Base-by-base conservation (phyloP, 2,329 filamentous ascomycete genomes). In the Ophiostoma perfectum region DNA sequence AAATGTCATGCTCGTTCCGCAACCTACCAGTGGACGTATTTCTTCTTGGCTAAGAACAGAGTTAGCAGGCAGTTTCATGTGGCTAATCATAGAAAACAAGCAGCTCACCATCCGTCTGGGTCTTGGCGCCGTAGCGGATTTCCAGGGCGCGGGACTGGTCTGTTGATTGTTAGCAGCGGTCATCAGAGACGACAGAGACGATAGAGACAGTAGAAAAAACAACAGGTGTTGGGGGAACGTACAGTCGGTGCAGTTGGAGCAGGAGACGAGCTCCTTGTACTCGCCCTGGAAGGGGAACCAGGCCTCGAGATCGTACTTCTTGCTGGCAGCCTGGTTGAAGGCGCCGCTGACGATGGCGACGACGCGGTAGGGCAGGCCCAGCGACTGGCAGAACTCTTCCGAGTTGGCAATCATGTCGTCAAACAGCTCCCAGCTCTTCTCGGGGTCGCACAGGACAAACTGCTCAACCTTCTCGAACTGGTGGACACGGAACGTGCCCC, bases 211-310 rank as follows among this genome's bases (percentile, higher is more conserved):
- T n/a, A n/a, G n/a, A n/a, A n/a, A n/a, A 58, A 9, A 58, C 16
- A 9, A 55, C 2, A 18, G 27, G 14, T 12, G 9, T 27, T 27
- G 1, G 27, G 27, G 27, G 27, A 18, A 42, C 72, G 5, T 39
- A 72, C 70, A 98, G 78, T 98, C 94, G 62, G 92, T 96, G 83
- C 95, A 99, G 81, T 99, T 99, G 71, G 92, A 96, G 85, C 93
- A 97, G 27, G 92, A 96, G 66, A 98, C 95, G 41, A 99, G 86
- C 81, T 98, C 95, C 81, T 98, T 98, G 85, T 98, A 99, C 80
- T 98, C 95, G 74, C 90, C 90, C 79, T 98, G 93, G 83, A 91
- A 96, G 16, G 92, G 93, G 79, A 96, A 96, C 92, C 93, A 97
- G 3, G 95, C 74, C 71, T 99, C 95, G 36, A 99, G 84, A 76